phyloP scores from a whole-genome alignment of 306 rosid genomes.

The Dryas octopetala region DNA sequence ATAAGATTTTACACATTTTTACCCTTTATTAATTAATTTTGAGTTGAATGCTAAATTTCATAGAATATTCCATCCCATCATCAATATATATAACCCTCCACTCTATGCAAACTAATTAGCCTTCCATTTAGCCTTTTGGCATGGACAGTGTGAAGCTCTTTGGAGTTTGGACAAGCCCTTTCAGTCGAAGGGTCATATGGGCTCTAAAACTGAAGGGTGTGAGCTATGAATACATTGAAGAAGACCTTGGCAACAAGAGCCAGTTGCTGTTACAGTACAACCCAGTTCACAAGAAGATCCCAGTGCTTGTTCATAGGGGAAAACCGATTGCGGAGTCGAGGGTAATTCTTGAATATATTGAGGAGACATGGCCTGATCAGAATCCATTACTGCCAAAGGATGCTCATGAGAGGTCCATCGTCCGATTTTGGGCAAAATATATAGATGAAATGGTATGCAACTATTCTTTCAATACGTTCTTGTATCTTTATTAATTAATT shows the following conservation, averaged over 20 bases:
- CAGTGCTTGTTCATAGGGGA: slow-evolving; percentile 45
- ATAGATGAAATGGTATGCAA: slow-evolving; percentile 28
- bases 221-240: slow-evolving; percentile 42
- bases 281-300: slow-evolving; percentile 49
- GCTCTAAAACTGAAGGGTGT: slow-evolving; percentile 50
- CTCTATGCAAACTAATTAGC: no score
- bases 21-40: no score
- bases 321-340: slow-evolving; percentile 41
- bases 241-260: slow-evolving; percentile 49
- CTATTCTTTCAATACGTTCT: neutral
- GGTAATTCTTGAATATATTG: slow-evolving; percentile 46
- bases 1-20: no score
- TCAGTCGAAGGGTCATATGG: slow-evolving; percentile 43
- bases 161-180: slow-evolving; percentile 52
- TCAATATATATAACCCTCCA: no score
- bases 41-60: no score
- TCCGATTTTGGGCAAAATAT: slow-evolving; percentile 32
- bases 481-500: no score
- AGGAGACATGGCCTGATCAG: slow-evolving; percentile 27
- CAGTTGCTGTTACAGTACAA: slow-evolving; percentile 36
- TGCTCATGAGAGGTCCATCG: slow-evolving; percentile 20
- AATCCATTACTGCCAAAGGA: slow-evolving; percentile 24
- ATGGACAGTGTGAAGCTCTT: slow-evolving; percentile 39
- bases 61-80: no score
- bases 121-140: no score